phyloP scores from a whole-genome alignment of 768 basidiomycete species.

The Amanita exitialis region DNA sequence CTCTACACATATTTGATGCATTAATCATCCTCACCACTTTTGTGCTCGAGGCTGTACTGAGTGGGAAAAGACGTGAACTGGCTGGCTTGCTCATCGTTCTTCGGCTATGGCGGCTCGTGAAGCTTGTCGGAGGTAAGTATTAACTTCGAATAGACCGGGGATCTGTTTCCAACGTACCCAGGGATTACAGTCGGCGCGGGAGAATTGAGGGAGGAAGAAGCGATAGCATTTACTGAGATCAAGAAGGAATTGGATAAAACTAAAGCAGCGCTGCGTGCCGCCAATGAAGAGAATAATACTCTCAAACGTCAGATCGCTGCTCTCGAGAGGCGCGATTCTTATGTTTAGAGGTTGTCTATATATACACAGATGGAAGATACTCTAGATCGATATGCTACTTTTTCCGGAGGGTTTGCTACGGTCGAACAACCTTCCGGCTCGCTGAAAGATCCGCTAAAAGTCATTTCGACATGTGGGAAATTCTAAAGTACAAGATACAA shows the following conservation, averaged over 20 bases:
- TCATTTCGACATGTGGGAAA: no score
- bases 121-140: conserved; percentile 45
- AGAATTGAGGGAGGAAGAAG: conserved; percentile 50
- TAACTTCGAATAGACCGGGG: background rate
- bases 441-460: no score
- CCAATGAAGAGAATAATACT: conserved; percentile 43
- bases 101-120: conserved; percentile 75
- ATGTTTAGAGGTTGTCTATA: background rate
- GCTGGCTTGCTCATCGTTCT: conserved; percentile 61
- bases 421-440: no score
- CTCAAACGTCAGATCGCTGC: conserved; percentile 30
- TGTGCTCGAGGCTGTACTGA: conserved; percentile 57
- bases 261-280: conserved; percentile 30
- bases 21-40: conserved; percentile 65
- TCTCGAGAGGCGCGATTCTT: background rate
- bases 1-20: conserved; percentile 69
- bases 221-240: conserved; percentile 37
- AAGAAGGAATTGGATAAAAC: conserved; percentile 36
- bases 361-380: no score
- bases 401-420: no score
- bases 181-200: conserved; percentile 71
- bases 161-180: conserved; percentile 14
- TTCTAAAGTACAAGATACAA: no score
- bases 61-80: conserved; percentile 61
- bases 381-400: no score